phyloP scores from a whole-genome alignment of 2,329 filamentous ascomycete species.

The Blumeria hordei region DNA sequence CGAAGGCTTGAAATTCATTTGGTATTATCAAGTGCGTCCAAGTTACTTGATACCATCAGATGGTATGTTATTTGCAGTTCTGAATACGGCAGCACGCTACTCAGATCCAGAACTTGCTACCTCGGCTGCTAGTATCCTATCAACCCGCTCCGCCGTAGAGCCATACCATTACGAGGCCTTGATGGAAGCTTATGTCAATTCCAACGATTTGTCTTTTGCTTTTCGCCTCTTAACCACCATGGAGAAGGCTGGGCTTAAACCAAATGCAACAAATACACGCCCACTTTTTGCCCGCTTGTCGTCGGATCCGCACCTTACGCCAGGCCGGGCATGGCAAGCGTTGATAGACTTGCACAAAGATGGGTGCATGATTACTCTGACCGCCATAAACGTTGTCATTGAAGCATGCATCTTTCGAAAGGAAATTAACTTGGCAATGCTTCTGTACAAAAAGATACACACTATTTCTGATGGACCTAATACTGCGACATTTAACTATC shows the following conservation, averaged over 20 bases:
- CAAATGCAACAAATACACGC: constrained; percentile 35
- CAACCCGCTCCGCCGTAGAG: constrained; percentile 29
- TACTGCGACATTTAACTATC: constrained; percentile 34
- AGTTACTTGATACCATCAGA: constrained; percentile 37
- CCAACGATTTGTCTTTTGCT: constrained; percentile 36
- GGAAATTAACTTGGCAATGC: constrained; percentile 25
- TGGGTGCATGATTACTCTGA: constrained; percentile 25
- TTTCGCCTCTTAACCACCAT: constrained; percentile 53
- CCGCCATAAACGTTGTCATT: constrained; percentile 21
- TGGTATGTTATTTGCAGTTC: constrained; percentile 39
- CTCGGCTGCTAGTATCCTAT: constrained; percentile 42
- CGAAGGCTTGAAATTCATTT: constrained; percentile 41
- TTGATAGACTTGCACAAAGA: constrained; percentile 29
- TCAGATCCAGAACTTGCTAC: constrained; percentile 46
- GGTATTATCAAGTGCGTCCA: constrained; percentile 39
- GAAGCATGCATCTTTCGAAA: constrained; percentile 15
- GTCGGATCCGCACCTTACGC: constrained; percentile 18
- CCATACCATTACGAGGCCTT: constrained; percentile 60
- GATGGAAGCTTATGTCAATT: constrained; percentile 40
- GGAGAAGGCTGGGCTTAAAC: constrained; percentile 33
- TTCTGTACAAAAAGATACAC: constrained; percentile 36
- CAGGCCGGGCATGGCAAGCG: constrained; percentile 25
- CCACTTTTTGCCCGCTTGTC: constrained; percentile 33
- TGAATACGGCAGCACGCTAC: constrained; percentile 45
- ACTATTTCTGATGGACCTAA: constrained; percentile 21